These are phyloP conservation scores for Hortaea sp. DNA, from an alignment of 2,329 filamentous ascomycete genomes.

Conservation along the genomic window DNA sequence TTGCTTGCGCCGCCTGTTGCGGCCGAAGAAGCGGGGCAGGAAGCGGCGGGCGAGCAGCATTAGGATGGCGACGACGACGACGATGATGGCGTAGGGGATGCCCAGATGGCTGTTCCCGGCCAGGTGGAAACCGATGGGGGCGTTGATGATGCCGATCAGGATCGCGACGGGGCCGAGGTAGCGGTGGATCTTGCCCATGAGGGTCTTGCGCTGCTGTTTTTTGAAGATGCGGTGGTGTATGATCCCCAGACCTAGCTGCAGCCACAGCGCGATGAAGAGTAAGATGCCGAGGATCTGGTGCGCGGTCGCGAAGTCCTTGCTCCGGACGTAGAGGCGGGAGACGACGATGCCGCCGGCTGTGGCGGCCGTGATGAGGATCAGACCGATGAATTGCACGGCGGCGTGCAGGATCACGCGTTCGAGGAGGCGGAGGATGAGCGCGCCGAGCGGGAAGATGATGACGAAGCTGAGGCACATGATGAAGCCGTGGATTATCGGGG, in stretches of 20 bases:
- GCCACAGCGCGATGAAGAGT: conserved; percentile 42
- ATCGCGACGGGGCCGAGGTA: conserved; percentile 48
- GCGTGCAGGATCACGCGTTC: conserved; percentile 32
- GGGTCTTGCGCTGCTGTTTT: conserved; percentile 30
- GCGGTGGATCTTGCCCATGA: conserved; percentile 44
- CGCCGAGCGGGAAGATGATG: conserved; percentile 25
- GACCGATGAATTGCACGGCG: conserved; percentile 27
- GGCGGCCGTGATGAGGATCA: conserved; percentile 26
- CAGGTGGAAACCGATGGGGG: conserved; percentile 49
- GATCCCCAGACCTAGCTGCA: conserved; percentile 45
- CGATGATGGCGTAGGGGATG: conserved; percentile 39
- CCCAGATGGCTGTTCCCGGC: conserved; percentile 40
- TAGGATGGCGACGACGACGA: conserved; percentile 33
- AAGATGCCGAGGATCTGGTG: conserved; percentile 53
- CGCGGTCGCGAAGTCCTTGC: conserved; percentile 11
- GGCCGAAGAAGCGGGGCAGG: conserved; percentile 10
- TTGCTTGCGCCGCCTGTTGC: not conserved
- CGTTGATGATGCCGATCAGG: conserved; percentile 44
- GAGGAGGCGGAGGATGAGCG: conserved; percentile 28
- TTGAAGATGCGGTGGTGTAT: conserved; percentile 47
- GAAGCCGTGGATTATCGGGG: conserved; percentile 18
- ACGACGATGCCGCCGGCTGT: conserved; percentile 33
- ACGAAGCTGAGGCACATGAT: conserved; percentile 26
- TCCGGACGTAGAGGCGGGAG: conserved; percentile 21
- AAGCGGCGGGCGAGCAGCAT: conserved; percentile 26